A percentile compares a stretch with the other conserved stretches of the same genome.
Evolutionary conservation across 495 filamentous ascomycete genomes (phyloP).

Genomic region (Schizothecium vesticola): DNA sequence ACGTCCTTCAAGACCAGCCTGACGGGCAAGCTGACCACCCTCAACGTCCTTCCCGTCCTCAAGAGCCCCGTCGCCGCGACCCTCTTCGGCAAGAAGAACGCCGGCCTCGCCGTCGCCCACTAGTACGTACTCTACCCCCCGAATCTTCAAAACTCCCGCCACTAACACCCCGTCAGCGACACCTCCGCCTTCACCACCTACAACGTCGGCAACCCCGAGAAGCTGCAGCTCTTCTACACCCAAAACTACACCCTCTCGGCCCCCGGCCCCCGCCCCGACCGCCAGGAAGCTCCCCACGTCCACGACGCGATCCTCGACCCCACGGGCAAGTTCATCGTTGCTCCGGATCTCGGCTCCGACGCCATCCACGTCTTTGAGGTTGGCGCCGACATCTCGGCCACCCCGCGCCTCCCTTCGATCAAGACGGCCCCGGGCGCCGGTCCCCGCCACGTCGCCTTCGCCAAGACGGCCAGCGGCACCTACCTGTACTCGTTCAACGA

Average conservation of each 20-base stretch:
- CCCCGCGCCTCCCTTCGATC: constrained; percentile 32
- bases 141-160: constrained; percentile 34
- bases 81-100: constrained; percentile 36
- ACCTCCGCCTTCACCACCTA: constrained; percentile 21
- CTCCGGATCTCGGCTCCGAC: constrained; percentile 70
- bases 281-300: constrained; percentile 64
- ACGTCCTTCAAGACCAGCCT: constrained; percentile 33
- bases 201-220: constrained; percentile 21
- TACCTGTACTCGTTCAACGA: constrained; percentile 62
- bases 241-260: constrained; percentile 45
- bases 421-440: constrained; percentile 49
- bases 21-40: constrained; percentile 36
- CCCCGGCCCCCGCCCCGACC: constrained; percentile 44
- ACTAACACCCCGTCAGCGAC: constrained; percentile 18
- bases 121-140: constrained; percentile 43
- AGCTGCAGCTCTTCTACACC: constrained; percentile 36
- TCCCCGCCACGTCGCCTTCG: constrained; percentile 64
- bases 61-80: constrained; percentile 50
- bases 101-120: constrained; percentile 41
- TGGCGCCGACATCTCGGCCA: constrained; percentile 33
- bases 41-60: constrained; percentile 43
- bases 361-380: constrained; percentile 59
- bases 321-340: constrained; percentile 55
- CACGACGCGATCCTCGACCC: constrained; percentile 69
- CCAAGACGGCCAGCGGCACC: constrained; percentile 36